Evolutionary conservation across 192 early-diverging fungal genomes (phyloP).

Genomic region (Paraglomus brasilianum): DNA sequence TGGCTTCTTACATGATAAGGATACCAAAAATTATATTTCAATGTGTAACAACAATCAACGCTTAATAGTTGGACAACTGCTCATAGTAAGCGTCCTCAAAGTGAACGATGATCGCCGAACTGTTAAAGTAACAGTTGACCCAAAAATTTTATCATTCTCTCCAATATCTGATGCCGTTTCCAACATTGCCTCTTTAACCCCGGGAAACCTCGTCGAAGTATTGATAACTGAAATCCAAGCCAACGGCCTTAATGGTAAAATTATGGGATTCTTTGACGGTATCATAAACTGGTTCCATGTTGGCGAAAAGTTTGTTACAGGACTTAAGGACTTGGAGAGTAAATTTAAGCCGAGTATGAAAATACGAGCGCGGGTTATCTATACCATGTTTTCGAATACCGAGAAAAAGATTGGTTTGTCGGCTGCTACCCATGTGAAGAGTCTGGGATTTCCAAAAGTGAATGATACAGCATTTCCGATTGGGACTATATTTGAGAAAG

Average conservation of each 20-base stretch:
- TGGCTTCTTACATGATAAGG: slow-evolving; percentile 73
- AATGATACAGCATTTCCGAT: slow-evolving; percentile 51
- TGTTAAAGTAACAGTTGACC: slow-evolving; percentile 66
- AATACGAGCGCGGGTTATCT: slow-evolving; percentile 70
- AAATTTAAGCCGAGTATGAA: slow-evolving; percentile 61
- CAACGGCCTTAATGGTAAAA: slow-evolving; percentile 66
- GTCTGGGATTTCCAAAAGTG: slow-evolving; percentile 34
- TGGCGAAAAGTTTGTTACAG: slow-evolving; percentile 38
- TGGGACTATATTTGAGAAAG: slow-evolving; percentile 68
- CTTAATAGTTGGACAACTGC: slow-evolving; percentile 73
- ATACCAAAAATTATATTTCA: slow-evolving; percentile 62
- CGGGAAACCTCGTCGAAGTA: slow-evolving; percentile 71
- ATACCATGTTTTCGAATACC: slow-evolving; percentile 63
- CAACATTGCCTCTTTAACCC: slow-evolving; percentile 74
- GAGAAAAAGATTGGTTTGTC: slow-evolving; percentile 64
- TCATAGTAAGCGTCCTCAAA: slow-evolving; percentile 63
- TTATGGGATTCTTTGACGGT: slow-evolving; percentile 85
- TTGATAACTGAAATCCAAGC: slow-evolving; percentile 62
- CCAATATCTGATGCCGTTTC: slow-evolving; percentile 46
- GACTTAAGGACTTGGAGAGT: slow-evolving; percentile 49
- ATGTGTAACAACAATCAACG: slow-evolving; percentile 58
- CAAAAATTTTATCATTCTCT: slow-evolving; percentile 53
- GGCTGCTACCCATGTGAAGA: slow-evolving; percentile 54
- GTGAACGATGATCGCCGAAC: slow-evolving; percentile 63
- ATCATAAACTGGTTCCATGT: slow-evolving; percentile 63